Evolutionary conservation across 306 rosid genomes (phyloP).

Genomic region (Rosa chinensis): DNA sequence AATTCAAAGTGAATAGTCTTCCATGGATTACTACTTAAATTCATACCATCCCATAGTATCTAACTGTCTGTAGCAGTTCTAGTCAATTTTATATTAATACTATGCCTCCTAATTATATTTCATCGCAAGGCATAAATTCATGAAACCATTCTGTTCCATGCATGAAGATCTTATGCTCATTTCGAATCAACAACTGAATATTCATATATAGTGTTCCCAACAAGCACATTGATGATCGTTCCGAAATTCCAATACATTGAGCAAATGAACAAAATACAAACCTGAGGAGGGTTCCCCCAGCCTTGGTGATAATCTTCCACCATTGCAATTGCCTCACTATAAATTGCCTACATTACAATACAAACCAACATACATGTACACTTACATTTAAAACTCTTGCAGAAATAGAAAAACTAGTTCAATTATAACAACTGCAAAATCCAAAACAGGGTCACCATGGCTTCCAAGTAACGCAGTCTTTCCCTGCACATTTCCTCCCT

Average conservation of each 20-base stretch:
- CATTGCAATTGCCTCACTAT: conserved; percentile 83
- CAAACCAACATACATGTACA: conserved; percentile 9
- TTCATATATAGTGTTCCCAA: not conserved
- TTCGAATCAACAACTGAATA: not conserved
- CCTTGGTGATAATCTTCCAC: conserved; percentile 90
- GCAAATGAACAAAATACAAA: conserved; percentile 16
- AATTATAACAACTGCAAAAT: not conserved
- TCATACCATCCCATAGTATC: not conserved
- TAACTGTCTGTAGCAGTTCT: not conserved
- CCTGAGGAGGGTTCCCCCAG: conserved; percentile 76
- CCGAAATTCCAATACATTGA: not conserved
- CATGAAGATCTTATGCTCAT: not conserved
- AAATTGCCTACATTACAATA: conserved; percentile 60
- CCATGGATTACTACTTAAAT: not conserved
- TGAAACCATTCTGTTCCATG: not conserved
- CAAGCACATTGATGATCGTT: not conserved
- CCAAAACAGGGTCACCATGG: conserved; percentile 48
- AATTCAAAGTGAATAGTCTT: not conserved
- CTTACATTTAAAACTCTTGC: not conserved
- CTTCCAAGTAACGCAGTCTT: conserved; percentile 79
- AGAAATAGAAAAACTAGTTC: conserved; percentile 5
- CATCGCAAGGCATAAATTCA: not conserved
- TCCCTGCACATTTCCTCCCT: conserved; percentile 98
- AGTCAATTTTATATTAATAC: not conserved
- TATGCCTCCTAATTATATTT: not conserved